A percentile compares a stretch with the other conserved stretches of the same genome.
Conservation (phyloP, 1,284 basidiomycete genomes). For the Tilletia walkeri region DNA sequence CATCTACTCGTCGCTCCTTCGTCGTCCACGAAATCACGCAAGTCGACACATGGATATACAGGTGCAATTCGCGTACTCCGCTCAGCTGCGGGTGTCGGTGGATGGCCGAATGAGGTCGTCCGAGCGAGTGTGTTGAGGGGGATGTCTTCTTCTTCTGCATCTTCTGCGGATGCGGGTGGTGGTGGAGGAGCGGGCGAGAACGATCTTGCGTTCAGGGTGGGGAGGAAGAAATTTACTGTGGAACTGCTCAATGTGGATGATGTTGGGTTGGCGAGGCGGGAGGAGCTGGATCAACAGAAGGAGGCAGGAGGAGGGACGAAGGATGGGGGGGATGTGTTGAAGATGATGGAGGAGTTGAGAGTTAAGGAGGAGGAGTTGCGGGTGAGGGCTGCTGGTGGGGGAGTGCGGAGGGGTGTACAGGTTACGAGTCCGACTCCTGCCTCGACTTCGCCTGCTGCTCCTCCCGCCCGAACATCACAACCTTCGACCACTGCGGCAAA, state of each 20-base stretch:
- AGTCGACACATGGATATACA: conserved; percentile 29
- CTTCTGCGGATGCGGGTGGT: conserved; percentile 19
- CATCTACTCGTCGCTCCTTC: conserved; percentile 26
- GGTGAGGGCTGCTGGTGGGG: conserved; percentile 22
- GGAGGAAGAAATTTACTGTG: conserved; percentile 77
- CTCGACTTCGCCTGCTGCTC: no score
- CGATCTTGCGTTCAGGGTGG: conserved; percentile 91
- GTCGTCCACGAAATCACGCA: neutral
- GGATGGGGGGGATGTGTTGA: conserved; percentile 27
- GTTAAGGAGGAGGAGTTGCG: conserved; percentile 25
- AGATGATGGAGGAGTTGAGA: conserved; percentile 25
- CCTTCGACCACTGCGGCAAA: no score
- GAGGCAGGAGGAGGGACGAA: conserved; percentile 27
- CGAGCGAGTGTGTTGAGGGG: conserved; percentile 43
- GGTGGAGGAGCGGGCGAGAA: conserved; percentile 70
- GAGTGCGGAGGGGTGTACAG: neutral
- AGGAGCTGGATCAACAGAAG: conserved; percentile 21
- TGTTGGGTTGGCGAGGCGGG: conserved; percentile 25
- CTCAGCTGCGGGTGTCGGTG: conserved; percentile 39
- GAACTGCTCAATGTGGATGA: conserved; percentile 85
- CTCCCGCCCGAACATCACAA: no score
- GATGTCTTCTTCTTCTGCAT: conserved; percentile 36
- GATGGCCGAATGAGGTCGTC: conserved; percentile 38
- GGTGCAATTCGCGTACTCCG: conserved; percentile 44
- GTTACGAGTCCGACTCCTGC: no score